Conservation (phyloP, 305 asterid genomes). For the Solanum aculeatissimum region DNA sequence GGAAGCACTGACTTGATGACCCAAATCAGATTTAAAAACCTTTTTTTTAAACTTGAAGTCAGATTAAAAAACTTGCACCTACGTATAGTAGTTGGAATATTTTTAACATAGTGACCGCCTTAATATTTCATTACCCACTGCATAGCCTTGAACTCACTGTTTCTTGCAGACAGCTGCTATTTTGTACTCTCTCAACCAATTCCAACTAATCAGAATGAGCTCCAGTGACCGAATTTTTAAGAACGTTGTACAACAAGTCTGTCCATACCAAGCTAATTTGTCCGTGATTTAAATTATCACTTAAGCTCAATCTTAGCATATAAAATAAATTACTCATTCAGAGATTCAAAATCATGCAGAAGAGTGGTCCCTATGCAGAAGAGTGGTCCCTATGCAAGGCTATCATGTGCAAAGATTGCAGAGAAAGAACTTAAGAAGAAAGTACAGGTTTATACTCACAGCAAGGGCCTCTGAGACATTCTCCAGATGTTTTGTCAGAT, state of each 20-base stretch:
- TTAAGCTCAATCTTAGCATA: background rate
- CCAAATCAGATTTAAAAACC: background rate
- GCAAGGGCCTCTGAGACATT: conserved; percentile 75
- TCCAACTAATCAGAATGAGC: background rate
- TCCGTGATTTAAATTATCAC: background rate
- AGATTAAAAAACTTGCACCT: background rate
- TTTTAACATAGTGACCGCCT: background rate
- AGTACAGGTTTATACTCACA: conserved; percentile 27
- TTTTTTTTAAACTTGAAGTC: background rate
- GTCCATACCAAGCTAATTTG: background rate
- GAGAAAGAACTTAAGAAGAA: background rate
- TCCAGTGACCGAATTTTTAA: background rate
- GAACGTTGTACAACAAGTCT: background rate
- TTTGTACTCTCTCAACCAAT: background rate
- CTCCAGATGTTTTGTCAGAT: conserved; percentile 71
- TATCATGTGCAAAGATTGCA: background rate
- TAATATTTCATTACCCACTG: background rate
- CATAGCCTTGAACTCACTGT: background rate
- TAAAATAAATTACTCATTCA: background rate
- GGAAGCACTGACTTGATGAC: background rate
- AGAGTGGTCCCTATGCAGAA: background rate
- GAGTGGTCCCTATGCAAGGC: background rate
- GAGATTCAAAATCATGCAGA: background rate
- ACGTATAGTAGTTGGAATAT: background rate
- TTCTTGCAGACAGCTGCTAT: background rate